Conservation (phyloP, 2,329 filamentous ascomycete species). For the Colletotrichum aenigma region DNA sequence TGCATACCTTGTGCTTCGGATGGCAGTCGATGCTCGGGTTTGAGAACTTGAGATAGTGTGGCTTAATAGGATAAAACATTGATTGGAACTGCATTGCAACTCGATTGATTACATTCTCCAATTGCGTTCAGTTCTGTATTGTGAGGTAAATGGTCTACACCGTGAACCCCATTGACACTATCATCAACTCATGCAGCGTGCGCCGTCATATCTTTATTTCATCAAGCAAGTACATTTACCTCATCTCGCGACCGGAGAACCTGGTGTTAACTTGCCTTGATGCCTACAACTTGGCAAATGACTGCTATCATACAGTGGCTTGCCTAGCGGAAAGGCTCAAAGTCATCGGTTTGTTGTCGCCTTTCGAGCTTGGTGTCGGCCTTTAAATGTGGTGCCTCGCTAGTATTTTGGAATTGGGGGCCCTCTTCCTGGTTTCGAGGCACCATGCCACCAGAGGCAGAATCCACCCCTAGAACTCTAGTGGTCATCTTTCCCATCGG, state of each 20-base stretch:
- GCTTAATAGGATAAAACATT: background rate
- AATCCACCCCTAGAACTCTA: background rate
- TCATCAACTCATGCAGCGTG: background rate
- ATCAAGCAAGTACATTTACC: background rate
- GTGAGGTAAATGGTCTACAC: accelerated
- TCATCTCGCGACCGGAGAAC: background rate
- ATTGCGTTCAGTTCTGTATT: background rate
- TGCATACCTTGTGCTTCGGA: background rate
- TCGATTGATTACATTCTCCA: accelerated
- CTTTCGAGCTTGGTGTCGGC: accelerated
- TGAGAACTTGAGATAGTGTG: accelerated
- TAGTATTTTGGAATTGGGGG: accelerated
- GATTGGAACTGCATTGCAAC: background rate
- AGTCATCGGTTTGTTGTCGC: background rate
- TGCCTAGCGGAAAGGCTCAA: accelerated
- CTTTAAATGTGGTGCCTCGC: background rate
- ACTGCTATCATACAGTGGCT: background rate
- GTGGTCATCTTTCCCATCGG: background rate
- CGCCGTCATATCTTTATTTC: accelerated
- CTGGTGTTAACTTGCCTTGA: background rate
- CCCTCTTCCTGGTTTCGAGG: background rate
- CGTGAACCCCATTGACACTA: accelerated
- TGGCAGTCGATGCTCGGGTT: background rate
- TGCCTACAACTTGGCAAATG: accelerated
- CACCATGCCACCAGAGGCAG: background rate